phyloP scores from a whole-genome alignment of 2,329 filamentous ascomycete species.

The Hypoxylon rubiginosum region DNA sequence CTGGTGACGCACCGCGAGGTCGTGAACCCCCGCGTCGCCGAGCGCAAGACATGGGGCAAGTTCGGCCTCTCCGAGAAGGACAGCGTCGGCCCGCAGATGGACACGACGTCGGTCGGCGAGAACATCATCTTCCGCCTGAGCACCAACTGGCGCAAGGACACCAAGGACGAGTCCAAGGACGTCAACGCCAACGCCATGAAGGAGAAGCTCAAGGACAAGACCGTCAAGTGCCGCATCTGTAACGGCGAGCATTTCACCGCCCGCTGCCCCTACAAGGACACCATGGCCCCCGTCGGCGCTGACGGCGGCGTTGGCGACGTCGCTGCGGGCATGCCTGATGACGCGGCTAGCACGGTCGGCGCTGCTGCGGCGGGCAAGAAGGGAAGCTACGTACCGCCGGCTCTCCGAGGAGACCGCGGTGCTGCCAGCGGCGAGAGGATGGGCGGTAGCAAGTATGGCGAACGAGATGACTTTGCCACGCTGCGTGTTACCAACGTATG shows the following conservation, averaged over 20 bases:
- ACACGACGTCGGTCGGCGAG: constrained; percentile 94
- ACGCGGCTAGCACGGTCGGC: constrained; percentile 60
- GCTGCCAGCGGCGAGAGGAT: constrained; percentile 82
- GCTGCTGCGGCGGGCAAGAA: constrained; percentile 74
- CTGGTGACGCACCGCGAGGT: constrained; percentile 91
- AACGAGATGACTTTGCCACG: constrained; percentile 96
- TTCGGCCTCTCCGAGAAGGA: constrained; percentile 93
- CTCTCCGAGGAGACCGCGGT: constrained; percentile 79
- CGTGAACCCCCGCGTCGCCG: constrained; percentile 96
- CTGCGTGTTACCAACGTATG: constrained; percentile 97
- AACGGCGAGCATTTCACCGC: constrained; percentile 99
- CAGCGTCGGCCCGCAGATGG: constrained; percentile 81
- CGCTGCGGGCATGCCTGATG: constrained; percentile 68
- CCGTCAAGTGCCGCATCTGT: constrained; percentile 99
- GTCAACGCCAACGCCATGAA: constrained; percentile 80
- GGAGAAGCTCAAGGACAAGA: constrained; percentile 95
- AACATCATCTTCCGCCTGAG: constrained; percentile 97
- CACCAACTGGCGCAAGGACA: constrained; percentile 92
- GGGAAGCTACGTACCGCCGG: constrained; percentile 93
- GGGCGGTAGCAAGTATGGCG: constrained; percentile 85
- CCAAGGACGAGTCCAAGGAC: constrained; percentile 83
- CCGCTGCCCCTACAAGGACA: constrained; percentile 99
- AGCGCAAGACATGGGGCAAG: constrained; percentile 93
- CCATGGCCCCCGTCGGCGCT: constrained; percentile 89
- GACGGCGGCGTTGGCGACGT: constrained; percentile 64